Conservation (phyloP, 305 asterid genomes). For the Fraxinus velutina region DNA sequence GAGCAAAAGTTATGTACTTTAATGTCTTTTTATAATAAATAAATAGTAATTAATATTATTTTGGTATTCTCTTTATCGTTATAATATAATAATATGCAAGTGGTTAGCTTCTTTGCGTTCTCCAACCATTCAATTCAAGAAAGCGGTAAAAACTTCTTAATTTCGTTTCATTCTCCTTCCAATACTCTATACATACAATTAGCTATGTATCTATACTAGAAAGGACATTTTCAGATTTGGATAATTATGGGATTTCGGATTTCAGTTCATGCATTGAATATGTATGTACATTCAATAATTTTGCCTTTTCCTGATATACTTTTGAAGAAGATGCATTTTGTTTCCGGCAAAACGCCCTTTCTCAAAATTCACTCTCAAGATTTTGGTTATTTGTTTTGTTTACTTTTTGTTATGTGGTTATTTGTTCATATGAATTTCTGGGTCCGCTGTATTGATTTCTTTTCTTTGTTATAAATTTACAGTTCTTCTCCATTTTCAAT, state of each 20-base stretch:
- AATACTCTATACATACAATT: constrained; percentile 18
- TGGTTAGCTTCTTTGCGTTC: constrained; percentile 35
- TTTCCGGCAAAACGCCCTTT: not conserved
- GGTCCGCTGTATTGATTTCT: not conserved
- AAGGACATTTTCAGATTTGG: not conserved
- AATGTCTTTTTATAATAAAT: constrained; percentile 13
- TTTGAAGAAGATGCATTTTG: not conserved
- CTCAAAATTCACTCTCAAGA: not conserved
- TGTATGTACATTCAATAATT: not conserved
- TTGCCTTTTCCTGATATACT: not conserved
- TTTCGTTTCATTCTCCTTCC: constrained; percentile 3
- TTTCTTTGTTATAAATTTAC: not conserved
- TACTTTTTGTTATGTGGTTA: not conserved
- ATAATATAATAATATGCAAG: constrained; percentile 29
- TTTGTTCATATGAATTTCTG: not conserved
- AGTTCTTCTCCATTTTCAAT: not conserved
- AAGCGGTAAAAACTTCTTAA: constrained; percentile 18
- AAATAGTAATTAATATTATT: constrained; percentile 14
- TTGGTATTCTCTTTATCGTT: constrained; percentile 19
- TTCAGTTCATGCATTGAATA: not conserved
- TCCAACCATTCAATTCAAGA: constrained; percentile 31
- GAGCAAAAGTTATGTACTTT: too few relatives aligned
- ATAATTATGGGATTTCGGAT: constrained; percentile 33
- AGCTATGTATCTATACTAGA: not conserved
- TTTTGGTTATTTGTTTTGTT: not conserved